These are phyloP conservation scores for Podospora australis DNA, from an alignment of 495 filamentous ascomycete species.

Conservation along the genomic window DNA sequence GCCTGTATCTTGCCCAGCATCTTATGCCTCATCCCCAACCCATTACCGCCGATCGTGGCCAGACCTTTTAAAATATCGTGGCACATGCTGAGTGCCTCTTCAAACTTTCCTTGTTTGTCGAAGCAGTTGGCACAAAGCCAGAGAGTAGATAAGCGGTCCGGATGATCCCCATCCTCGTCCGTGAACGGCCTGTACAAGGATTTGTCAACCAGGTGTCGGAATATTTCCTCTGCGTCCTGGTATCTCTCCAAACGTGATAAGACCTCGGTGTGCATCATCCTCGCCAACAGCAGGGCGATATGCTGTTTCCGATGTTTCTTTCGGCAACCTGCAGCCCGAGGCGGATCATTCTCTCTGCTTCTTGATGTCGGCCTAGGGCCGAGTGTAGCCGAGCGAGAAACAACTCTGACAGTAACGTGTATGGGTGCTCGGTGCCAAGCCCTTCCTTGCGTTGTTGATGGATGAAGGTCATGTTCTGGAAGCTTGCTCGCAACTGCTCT, in stretches of 20 bases:
- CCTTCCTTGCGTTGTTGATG: conserved; percentile 20
- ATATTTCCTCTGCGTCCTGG: background rate
- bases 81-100: conserved; percentile 3
- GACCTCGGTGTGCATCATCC: background rate
- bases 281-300: conserved; percentile 2
- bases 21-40: background rate
- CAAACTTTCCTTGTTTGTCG: conserved; percentile 1
- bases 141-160: background rate
- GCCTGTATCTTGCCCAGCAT: background rate
- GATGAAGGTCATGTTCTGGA: conserved; percentile 21
- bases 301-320: conserved; percentile 1
- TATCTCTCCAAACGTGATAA: background rate
- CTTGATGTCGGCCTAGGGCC: background rate
- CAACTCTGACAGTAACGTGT: conserved; percentile 24
- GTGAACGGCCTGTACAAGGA: background rate
- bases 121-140: conserved; percentile 1
- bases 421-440: conserved; percentile 35
- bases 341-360: conserved; percentile 1
- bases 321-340: conserved; percentile 1
- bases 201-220: background rate
- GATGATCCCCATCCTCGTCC: conserved; percentile 6
- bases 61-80: background rate
- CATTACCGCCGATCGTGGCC: background rate
- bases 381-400: conserved; percentile 23
- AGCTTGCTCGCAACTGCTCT: background rate